These are phyloP conservation scores for Clavispora vitiphila DNA, from an alignment of 805 yeast species.

Conservation along the genomic window DNA sequence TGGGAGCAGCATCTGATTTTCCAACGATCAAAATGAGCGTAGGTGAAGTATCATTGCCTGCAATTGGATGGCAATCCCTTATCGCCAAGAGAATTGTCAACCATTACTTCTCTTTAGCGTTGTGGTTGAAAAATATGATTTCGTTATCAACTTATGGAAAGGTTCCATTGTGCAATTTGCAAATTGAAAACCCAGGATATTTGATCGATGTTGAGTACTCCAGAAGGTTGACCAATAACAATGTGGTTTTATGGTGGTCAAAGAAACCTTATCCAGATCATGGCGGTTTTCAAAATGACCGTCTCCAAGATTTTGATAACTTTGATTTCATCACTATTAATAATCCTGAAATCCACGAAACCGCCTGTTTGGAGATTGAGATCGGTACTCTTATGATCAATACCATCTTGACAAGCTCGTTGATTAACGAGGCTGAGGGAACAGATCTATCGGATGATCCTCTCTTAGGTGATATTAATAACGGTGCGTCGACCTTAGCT, in stretches of 20 bases:
- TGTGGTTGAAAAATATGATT: constrained; percentile 65
- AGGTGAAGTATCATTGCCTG: constrained; percentile 58
- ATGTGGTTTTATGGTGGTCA: constrained; percentile 93
- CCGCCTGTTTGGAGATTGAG: constrained; percentile 73
- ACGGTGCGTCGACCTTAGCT: constrained; percentile 52
- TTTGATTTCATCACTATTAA: constrained; percentile 68
- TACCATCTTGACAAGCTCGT: constrained; percentile 77
- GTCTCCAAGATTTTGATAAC: constrained; percentile 48
- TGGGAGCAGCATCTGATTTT: constrained; percentile 47
- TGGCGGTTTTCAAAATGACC: constrained; percentile 75
- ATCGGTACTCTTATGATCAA: constrained; percentile 79
- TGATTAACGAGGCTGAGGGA: constrained; percentile 86
- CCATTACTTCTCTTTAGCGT: constrained; percentile 67
- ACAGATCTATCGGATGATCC: constrained; percentile 59
- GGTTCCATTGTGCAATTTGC: constrained; percentile 82
- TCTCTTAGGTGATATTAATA: constrained; percentile 28
- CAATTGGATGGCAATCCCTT: constrained; percentile 76
- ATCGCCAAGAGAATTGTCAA: constrained; percentile 61
- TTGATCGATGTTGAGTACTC: constrained; percentile 86
- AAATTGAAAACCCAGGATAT: constrained; percentile 69
- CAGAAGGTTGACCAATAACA: constrained; percentile 57
- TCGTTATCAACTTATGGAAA: constrained; percentile 66
- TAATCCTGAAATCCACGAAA: constrained; percentile 72
- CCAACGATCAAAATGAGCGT: constrained; percentile 62
- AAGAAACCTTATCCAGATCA: constrained; percentile 72